Evolutionary conservation across 345 rosid species (phyloP), one percentile per base, ranked within the genome.

Genomic region (Eucalyptus urophylla): DNA sequence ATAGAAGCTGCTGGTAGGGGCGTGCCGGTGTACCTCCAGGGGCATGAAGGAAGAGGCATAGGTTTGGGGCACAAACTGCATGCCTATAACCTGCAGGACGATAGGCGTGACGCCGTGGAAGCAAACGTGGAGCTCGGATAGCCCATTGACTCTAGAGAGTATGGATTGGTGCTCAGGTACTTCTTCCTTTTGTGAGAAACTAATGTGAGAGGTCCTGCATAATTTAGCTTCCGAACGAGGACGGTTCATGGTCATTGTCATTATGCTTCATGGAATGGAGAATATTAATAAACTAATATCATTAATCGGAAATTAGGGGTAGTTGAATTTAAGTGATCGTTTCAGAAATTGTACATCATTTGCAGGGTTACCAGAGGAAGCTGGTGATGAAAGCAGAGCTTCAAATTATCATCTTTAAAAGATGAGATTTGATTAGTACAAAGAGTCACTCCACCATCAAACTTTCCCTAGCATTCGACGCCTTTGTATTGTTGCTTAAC

Each of bases 131-230:
- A 97, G 50, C 92, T 97, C 37, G 97, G 99, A 44, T 94, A 93
- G 89, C 97, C 99, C 62, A 93, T 97, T 90, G 99, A 97, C 91
- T 93, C 99, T 19, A 92, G 99, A 88, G 99, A 97, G 90, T 97
- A 97, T 60, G 97, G 99, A 86, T 95, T 80, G 98, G 81, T 54
- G 99, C 99, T 81, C n/a, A n/a, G n/a, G n/a, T n/a, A 94, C 27
- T 29, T 88, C n/a, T 29, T 43, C 7, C 81, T 19, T 5, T 17
- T 0, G 81, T 19, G 22, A 72, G 24, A 72, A 72, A 72, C 81
- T 33, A 37, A 0, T 37, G 81, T 9, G 44, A 37, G 3, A 72
- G 27, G 25, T 5, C 25, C 45, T 19, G 24, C 43, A 72, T 72
- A 72, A 33, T 72, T 72, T 72, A 19, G 81, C 81, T 72, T 37